Conservation (phyloP, 805 yeast genomes). For the Lipomyces chichibuensis region DNA sequence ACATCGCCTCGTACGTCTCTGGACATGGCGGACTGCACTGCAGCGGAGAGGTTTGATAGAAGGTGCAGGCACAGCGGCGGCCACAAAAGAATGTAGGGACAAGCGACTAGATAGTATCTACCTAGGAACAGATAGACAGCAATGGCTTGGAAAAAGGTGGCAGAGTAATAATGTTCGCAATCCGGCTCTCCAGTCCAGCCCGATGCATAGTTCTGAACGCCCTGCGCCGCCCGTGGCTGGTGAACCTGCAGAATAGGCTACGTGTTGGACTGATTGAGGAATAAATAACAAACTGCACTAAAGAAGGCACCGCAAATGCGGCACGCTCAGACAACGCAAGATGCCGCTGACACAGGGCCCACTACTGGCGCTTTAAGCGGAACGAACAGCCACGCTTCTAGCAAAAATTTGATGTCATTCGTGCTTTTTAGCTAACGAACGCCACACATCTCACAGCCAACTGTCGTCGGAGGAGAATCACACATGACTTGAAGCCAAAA, state of each 20-base stretch:
- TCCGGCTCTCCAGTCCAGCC: neutral
- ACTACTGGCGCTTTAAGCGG: no score
- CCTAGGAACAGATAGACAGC: neutral
- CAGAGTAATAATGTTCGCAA: neutral
- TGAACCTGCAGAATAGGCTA: neutral
- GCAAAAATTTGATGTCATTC: no score
- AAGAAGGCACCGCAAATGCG: neutral
- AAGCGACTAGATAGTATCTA: neutral
- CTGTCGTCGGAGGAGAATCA: no score
- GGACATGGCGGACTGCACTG: conserved; percentile 4
- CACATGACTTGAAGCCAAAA: no score
- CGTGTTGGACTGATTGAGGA: neutral
- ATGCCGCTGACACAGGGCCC: no score
- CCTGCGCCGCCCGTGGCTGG: conserved; percentile 2
- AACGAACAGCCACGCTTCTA: no score
- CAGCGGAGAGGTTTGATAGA: neutral
- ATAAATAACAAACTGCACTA: neutral
- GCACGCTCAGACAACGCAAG: neutral
- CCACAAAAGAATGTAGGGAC: neutral
- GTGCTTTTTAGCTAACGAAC: no score
- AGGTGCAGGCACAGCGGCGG: neutral
- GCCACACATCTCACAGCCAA: no score
- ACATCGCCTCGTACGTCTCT: neutral
- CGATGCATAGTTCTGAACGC: neutral
- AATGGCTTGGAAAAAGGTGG: neutral